A percentile compares a stretch with the other conserved stretches of the same genome.
These are phyloP conservation scores for Fragilaria crotonensis DNA, from an alignment of 108 stramenopile genomes.

Conservation along the genomic window DNA sequence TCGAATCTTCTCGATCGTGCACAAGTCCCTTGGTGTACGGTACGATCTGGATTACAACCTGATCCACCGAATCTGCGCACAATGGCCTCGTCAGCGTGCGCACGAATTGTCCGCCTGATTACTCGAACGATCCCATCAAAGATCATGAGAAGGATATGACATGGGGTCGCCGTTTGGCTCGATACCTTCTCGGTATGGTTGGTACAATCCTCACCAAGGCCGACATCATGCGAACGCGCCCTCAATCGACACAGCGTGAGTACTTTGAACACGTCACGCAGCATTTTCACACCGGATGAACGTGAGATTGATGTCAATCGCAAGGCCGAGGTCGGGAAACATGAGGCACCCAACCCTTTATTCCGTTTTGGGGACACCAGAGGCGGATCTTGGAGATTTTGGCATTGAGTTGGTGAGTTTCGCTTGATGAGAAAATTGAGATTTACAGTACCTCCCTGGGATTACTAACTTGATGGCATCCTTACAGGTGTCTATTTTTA, in stretches of 20 bases:
- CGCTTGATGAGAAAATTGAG: neutral
- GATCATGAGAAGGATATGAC: conserved; percentile 41
- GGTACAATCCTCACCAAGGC: conserved; percentile 1
- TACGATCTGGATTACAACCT: too few relatives aligned
- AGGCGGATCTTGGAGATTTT: conserved; percentile 10
- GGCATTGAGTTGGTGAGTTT: conserved; percentile 29
- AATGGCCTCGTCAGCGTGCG: too few relatives aligned
- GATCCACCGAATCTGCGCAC: too few relatives aligned
- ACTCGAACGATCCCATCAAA: too few relatives aligned
- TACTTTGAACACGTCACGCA: conserved; percentile 86
- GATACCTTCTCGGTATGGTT: conserved; percentile 25
- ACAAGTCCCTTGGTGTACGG: too few relatives aligned
- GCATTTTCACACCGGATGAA: conserved; percentile 41
- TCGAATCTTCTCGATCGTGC: too few relatives aligned
- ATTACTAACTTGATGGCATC: too few relatives aligned
- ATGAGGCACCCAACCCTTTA: conserved; percentile 15
- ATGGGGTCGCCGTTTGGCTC: conserved; percentile 29
- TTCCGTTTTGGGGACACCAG: conserved; percentile 6
- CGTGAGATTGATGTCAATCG: neutral
- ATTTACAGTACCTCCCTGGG: too few relatives aligned
- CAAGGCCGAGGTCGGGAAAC: conserved; percentile 10
- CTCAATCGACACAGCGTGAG: conserved; percentile 58
- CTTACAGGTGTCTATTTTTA: conserved; percentile 68
- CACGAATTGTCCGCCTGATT: too few relatives aligned
- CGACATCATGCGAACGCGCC: conserved; percentile 5